These are phyloP conservation scores for Psilocybe sp. DNA, from an alignment of 768 basidiomycete species.

Conservation along the genomic window DNA sequence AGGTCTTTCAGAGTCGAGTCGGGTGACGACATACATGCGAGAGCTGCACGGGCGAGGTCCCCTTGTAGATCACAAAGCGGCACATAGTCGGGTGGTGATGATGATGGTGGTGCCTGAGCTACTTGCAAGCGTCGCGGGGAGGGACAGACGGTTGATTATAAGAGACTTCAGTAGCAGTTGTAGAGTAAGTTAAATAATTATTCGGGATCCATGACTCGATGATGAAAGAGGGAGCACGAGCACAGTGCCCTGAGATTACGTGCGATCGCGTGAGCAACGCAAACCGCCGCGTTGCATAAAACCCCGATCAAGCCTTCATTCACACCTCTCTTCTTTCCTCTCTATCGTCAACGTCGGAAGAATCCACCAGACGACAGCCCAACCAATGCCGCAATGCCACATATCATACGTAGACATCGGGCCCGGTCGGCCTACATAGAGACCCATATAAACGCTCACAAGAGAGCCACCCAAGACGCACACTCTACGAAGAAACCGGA, in stretches of 20 bases:
- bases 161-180: not conserved
- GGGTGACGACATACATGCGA: constrained; percentile 59
- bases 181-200: constrained; percentile 1
- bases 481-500: too few species aligned
- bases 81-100: constrained; percentile 51
- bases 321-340: not conserved
- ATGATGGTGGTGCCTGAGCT: constrained; percentile 2
- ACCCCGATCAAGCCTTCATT: not conserved
- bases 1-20: not conserved
- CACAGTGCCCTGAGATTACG: constrained; percentile 24
- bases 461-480: too few species aligned
- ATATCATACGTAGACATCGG: too few species aligned
- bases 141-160: not conserved
- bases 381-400: too few species aligned
- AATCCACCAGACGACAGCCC: too few species aligned
- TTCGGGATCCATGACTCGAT: constrained; percentile 8
- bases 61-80: constrained; percentile 93
- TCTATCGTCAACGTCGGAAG: not conserved
- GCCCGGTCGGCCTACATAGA: not conserved
- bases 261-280: constrained; percentile 32
- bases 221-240: not conserved
- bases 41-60: constrained; percentile 88
- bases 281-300: constrained; percentile 3
- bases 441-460: not conserved
- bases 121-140: constrained; percentile 6